phyloP scores from a whole-genome alignment of 139 green algal genomes.

The Chlorella sp. region DNA sequence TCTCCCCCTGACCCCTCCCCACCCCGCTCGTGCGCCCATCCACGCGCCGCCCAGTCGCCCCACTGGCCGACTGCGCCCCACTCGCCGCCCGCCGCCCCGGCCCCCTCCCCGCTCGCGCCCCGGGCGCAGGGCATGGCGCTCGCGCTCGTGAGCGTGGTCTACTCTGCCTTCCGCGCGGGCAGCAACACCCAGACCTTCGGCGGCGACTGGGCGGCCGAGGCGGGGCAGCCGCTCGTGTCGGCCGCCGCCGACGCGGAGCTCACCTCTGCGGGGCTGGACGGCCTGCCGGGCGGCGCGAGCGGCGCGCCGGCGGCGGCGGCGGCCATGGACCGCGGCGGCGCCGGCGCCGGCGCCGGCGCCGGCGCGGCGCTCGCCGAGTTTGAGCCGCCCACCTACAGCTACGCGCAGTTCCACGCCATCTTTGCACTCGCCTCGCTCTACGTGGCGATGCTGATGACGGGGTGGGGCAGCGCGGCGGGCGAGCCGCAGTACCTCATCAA shows the following conservation, averaged over 20 bases:
- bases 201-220: conserved; percentile 36
- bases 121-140: conserved; percentile 87
- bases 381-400: conserved; percentile 79
- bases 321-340: not conserved
- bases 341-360: not conserved
- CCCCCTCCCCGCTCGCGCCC: no score
- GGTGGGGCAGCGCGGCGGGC: conserved; percentile 80
- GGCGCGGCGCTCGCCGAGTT: conserved; percentile 59
- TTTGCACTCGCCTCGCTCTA: conserved; percentile 96
- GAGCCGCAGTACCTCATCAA: conserved; percentile 82
- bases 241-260: conserved; percentile 37
- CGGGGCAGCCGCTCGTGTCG: conserved; percentile 14
- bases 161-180: conserved; percentile 90
- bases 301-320: no score
- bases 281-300: conserved; percentile 32
- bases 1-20: no score
- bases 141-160: conserved; percentile 89
- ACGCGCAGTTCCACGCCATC: conserved; percentile 96
- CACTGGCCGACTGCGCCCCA: no score
- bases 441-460: conserved; percentile 97
- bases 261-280: conserved; percentile 78
- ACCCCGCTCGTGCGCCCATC: no score
- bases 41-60: no score
- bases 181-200: conserved; percentile 81
- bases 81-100: no score